phyloP scores from a whole-genome alignment of 345 rosid genomes.

The Pugionium dolabratum region DNA sequence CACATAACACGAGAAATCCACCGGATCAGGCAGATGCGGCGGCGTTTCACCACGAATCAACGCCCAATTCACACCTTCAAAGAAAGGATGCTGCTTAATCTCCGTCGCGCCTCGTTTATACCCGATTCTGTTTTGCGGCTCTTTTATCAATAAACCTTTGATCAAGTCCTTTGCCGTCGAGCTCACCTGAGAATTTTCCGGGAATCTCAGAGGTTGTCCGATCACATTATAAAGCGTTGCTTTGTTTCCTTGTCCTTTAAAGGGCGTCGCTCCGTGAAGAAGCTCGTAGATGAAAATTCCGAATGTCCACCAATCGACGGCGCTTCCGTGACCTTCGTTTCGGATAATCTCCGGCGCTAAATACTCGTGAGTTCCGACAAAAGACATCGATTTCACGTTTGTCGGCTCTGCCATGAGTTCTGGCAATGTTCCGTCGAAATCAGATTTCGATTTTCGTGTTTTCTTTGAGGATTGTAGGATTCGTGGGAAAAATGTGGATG shows the following conservation, averaged over 20 bases:
- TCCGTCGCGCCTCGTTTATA: constrained; percentile 63
- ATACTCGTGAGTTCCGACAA: constrained; percentile 75
- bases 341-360: constrained; percentile 61
- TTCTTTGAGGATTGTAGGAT: constrained; percentile 54
- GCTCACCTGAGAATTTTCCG: constrained; percentile 51
- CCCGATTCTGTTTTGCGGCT: constrained; percentile 58
- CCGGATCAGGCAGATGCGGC: constrained; percentile 38
- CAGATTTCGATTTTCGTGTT: constrained; percentile 50
- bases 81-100: constrained; percentile 70
- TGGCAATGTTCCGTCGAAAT: constrained; percentile 56
- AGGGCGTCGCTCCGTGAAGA: constrained; percentile 59
- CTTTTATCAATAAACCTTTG: constrained; percentile 56
- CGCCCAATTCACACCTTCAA: constrained; percentile 68
- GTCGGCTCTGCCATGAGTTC: constrained; percentile 71
- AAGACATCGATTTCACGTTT: constrained; percentile 60
- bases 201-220: constrained; percentile 56
- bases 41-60: constrained; percentile 40
- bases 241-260: constrained; percentile 58
- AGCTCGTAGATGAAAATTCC: constrained; percentile 65
- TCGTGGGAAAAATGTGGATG: constrained; percentile 36
- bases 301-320: constrained; percentile 77
- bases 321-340: constrained; percentile 73
- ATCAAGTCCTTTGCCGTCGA: constrained; percentile 57
- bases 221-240: constrained; percentile 57
- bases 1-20: constrained; percentile 32